Base-by-base conservation (phyloP, 2,329 filamentous ascomycete species). In the Alternaria triticimaculans region DNA sequence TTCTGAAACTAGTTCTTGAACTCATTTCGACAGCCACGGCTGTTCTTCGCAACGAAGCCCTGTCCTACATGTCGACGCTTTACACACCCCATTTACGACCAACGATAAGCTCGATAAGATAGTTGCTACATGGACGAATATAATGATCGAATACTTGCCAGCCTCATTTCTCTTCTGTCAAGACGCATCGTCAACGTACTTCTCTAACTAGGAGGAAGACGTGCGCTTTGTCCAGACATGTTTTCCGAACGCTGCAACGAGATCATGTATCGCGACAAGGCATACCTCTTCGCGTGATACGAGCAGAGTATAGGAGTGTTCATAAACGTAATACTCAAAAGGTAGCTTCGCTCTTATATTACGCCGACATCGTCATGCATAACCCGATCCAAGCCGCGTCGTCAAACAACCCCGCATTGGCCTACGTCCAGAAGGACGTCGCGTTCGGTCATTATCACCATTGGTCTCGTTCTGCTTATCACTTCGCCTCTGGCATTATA, bases 141-240 rank as follows among this genome's bases (percentile, higher is more conserved):
- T 55, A 5, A 21, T 15, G 14, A 37, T n/a, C 28, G 49, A 7
- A 2, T 10, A n/a, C 18, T 23, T 6, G 11, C 67, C 25, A 68
- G 67, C 28, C 70, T 72, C 11, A 58, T 76, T n/a, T 72, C 67
- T 2, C 73, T 76, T 18, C 44, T 74, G 2, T 71, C 72, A 18
- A 76, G 73, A 6, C 72, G 73, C 23, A 25, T 70, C 6, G 63
- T 76, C 30, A 76, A 77, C 46, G 69, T 76, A 10, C 73, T 74
- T 1, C 53, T 75, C 7, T 71, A 72, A 14, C 67, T 76, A 9
- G 73, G 69, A 3, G 69, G 75, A 77, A 60, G 73, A 78, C 53
- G 63, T 78, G 37, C 67, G 66, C 25, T 77, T 77, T 48, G 73
- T 76, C 9, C 74, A 72, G 51, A 57, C 71, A 37, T 77, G 71